phyloP scores from a whole-genome alignment of 163 green algal genomes.

The Smithsoniella earleae region DNA sequence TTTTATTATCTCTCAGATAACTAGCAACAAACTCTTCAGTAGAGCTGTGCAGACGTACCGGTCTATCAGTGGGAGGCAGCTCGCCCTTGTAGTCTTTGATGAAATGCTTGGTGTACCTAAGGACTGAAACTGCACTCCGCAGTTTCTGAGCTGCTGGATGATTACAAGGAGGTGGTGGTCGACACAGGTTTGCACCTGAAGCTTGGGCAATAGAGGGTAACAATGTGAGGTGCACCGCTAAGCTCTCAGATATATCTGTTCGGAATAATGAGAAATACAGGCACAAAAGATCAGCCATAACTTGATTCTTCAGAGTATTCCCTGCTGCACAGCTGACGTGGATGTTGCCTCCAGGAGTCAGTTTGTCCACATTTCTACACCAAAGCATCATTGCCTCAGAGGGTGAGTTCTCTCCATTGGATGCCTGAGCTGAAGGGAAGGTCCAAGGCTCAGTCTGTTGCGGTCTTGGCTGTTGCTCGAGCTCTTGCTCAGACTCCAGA shows the following conservation, averaged over 20 bases:
- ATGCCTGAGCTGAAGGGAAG: too few relatives aligned
- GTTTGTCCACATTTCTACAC: slow-evolving; percentile 2
- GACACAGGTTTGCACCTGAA: not conserved
- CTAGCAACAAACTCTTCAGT: too few relatives aligned
- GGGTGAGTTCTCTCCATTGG: not conserved
- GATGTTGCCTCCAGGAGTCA: slow-evolving; percentile 4
- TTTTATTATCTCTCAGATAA: too few relatives aligned
- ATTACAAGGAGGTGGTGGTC: not conserved
- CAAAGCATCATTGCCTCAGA: slow-evolving; percentile 14
- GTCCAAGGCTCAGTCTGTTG: too few relatives aligned
- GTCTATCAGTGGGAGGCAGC: not conserved
- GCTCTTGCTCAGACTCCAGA: too few relatives aligned
- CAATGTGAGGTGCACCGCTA: not conserved
- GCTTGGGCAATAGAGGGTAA: not conserved
- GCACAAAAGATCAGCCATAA: slow-evolving; percentile 30
- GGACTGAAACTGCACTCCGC: slow-evolving; percentile 30
- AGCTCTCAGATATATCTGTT: slow-evolving; percentile 25
- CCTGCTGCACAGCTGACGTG: not conserved
- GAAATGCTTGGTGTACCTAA: slow-evolving; percentile 86
- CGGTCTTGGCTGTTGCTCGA: too few relatives aligned
- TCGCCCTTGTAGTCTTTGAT: slow-evolving; percentile 64
- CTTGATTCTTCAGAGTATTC: not conserved
- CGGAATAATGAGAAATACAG: slow-evolving; percentile 24
- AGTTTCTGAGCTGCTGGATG: not conserved
- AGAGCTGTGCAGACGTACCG: too few relatives aligned